Base-by-base conservation (phyloP, 2,329 filamentous ascomycete species). In the Huntiella savannae region DNA sequence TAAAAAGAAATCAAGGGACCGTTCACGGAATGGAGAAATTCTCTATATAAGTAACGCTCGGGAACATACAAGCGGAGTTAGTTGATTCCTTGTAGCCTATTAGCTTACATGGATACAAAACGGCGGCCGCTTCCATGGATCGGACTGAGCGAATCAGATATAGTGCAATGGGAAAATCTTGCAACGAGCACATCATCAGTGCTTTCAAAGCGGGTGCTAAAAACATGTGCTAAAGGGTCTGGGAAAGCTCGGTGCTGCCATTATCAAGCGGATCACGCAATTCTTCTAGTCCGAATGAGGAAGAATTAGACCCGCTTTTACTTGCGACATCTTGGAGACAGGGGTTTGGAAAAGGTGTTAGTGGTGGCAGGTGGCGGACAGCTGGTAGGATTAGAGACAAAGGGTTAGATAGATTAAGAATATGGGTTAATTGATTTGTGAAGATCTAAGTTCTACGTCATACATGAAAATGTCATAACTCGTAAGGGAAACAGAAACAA, bases 271-370 rank as follows among this genome's bases (percentile, higher is more conserved):
- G 37, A 50, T 50, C 48, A 50, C 48, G 48, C 48, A 50, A 50
- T 50, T 47, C 45, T 35, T 42, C 48, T 50, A 50, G 45, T 45
- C 48, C 43, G 36, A 35, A 44, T 50, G 42, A 7, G 44, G 48
- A n/a, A 15, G 38, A 34, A 48, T n/a, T 12, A 10, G 45, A 12
- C 48, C 48, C 43, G 28, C 36, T 47, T 50, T 50, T 44, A 17
- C 40, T 43, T 45, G 37, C 48, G 40, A 46, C 43, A 42, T 45
- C 17, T 28, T 10, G 11, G 10, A 5, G 37, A 4, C 39, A 28
- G 22, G 10, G 15, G 19, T 19, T 8, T 17, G 19, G 19, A 43
- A 35, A 16, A 8, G n/a, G 43, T 36, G 22, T 49, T 36, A 38
- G 43, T 44, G 40, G 13, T 28, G 48, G 11, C 48, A 47, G 48